Conservation (phyloP, 83 land plant genomes). For the Diphasiastrum complanatum region DNA sequence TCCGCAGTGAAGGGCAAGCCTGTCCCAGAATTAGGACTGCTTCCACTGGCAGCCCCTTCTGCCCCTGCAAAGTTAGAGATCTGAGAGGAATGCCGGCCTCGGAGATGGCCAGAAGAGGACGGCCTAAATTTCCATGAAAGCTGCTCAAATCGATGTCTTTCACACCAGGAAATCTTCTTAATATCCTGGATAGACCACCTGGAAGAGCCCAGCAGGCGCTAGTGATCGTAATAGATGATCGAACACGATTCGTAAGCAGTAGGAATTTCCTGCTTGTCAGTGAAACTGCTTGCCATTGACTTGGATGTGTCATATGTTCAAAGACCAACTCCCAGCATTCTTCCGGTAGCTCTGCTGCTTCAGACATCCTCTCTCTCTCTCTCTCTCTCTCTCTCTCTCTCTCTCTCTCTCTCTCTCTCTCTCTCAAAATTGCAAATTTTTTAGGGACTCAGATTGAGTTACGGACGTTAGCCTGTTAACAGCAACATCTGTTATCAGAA, state of each 20-base stretch:
- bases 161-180: slow-evolving; percentile 28
- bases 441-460: too few relatives aligned
- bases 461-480: too few relatives aligned
- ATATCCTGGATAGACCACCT: slow-evolving; percentile 13
- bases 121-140: slow-evolving; percentile 20
- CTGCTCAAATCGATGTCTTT: slow-evolving; percentile 10
- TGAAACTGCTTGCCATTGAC: slow-evolving; percentile 21
- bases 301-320: slow-evolving; percentile 5
- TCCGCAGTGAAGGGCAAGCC: slow-evolving; percentile 2
- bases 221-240: slow-evolving; percentile 15
- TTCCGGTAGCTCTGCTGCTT: slow-evolving; percentile 19
- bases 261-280: slow-evolving; percentile 21
- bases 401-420: too few relatives aligned
- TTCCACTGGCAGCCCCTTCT: slow-evolving; percentile 16
- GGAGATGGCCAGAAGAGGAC: slow-evolving; percentile 17
- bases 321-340: slow-evolving; percentile 25
- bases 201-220: not conserved
- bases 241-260: slow-evolving; percentile 11
- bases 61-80: slow-evolving; percentile 26
- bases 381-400: too few relatives aligned
- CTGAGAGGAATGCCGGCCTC: slow-evolving; percentile 19
- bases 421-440: too few relatives aligned
- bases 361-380: too few relatives aligned
- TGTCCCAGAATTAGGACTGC: slow-evolving; percentile 17
- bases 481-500: too few relatives aligned